Evolutionary conservation across 768 basidiomycete species (phyloP).

Genomic region (Russula sp.): DNA sequence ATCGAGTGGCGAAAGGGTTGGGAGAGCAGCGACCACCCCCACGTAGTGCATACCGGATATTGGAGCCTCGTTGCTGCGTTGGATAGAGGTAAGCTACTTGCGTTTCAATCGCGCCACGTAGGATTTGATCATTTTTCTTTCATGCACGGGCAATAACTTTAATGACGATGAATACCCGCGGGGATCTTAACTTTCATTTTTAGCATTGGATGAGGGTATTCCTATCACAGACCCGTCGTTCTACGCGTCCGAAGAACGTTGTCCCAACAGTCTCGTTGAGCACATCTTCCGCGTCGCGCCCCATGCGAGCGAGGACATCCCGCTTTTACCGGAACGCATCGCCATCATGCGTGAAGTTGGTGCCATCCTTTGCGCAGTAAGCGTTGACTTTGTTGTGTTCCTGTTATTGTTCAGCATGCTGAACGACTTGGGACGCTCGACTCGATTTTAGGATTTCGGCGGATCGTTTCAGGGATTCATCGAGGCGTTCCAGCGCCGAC

Average conservation of each 20-base stretch:
- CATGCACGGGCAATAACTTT: neutral
- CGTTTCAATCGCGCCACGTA: neutral
- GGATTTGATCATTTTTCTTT: neutral
- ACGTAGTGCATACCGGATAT: slow-evolving; percentile 71
- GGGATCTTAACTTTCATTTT: neutral
- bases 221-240: slow-evolving; percentile 78
- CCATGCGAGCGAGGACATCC: slow-evolving; percentile 60
- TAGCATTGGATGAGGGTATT: slow-evolving; percentile 73
- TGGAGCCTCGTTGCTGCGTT: slow-evolving; percentile 83
- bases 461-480: slow-evolving; percentile 30
- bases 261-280: slow-evolving; percentile 67
- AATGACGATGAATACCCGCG: neutral
- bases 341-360: slow-evolving; percentile 78
- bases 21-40: slow-evolving; percentile 43
- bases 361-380: slow-evolving; percentile 61
- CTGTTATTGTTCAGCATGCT: neutral
- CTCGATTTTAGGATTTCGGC: slow-evolving; percentile 18
- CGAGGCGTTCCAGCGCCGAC: slow-evolving; percentile 25
- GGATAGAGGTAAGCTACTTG: slow-evolving; percentile 60
- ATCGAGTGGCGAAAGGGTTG: slow-evolving; percentile 76
- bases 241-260: slow-evolving; percentile 65
- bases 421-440: neutral
- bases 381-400: slow-evolving; percentile 32
- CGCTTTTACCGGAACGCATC: slow-evolving; percentile 69
- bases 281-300: slow-evolving; percentile 63